Evolutionary conservation across 169 alveolate species (phyloP).

Genomic region (Perkinsus olseni): DNA sequence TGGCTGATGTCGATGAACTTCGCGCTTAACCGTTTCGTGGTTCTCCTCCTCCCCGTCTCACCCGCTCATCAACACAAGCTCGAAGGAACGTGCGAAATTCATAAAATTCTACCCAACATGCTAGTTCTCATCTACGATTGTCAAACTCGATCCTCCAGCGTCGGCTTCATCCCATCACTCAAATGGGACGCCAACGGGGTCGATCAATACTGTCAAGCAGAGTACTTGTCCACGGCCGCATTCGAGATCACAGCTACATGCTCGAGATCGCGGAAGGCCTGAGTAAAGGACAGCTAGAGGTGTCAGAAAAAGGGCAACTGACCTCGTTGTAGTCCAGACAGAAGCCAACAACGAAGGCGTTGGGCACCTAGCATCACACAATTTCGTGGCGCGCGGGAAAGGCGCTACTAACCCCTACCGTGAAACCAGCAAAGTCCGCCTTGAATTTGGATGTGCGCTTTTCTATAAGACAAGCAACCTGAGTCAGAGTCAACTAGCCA

Average conservation of each 20-base stretch:
- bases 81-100: no score
- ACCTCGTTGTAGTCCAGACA: background rate
- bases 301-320: background rate
- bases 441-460: background rate
- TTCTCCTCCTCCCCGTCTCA: no score
- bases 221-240: background rate
- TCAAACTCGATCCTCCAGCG: no score
- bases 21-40: no score
- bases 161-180: no score
- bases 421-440: background rate
- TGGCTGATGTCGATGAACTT: no score
- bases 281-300: background rate
- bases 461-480: background rate
- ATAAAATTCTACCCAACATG: no score
- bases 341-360: background rate
- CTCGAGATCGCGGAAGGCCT: background rate
- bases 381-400: background rate
- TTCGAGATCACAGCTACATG: background rate
- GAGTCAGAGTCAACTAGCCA: no score
- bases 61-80: no score
- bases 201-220: background rate
- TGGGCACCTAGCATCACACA: background rate
- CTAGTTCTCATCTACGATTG: no score
- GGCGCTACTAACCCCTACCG: background rate
- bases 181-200: no score